Evolutionary conservation across 2,329 filamentous ascomycete genomes (phyloP).

Genomic region (Pseudogymnoascus sp.): DNA sequence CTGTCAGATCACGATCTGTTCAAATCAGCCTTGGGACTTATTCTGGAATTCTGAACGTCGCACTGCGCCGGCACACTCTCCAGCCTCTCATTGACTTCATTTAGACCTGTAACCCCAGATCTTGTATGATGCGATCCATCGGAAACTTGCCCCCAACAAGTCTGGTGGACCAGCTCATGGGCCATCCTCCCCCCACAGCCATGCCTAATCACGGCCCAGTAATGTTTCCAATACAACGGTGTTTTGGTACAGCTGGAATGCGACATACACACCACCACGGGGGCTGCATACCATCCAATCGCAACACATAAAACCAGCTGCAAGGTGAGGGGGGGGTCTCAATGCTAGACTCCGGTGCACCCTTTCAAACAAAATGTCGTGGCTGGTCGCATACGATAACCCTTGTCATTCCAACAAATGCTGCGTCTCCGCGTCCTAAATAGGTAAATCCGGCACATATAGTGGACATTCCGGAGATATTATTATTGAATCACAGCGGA

Average conservation of each 20-base stretch:
- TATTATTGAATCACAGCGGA: constrained; percentile 2
- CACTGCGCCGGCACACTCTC: constrained; percentile 5
- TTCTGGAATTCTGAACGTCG: constrained; percentile 4
- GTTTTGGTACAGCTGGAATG: not conserved
- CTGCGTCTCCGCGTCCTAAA: not conserved
- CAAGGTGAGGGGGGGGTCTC: not conserved
- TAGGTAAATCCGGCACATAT: not conserved
- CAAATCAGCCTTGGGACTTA: not conserved
- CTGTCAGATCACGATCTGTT: not conserved
- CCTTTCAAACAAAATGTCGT: not conserved
- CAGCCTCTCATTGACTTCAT: not conserved
- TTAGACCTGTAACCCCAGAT: constrained; percentile 1
- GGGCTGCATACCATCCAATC: not conserved
- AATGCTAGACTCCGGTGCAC: not conserved
- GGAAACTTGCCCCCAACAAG: not conserved
- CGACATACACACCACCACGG: not conserved
- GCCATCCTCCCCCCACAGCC: not conserved
- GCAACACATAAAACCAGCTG: not conserved
- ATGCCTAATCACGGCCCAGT: not conserved
- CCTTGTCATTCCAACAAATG: not conserved
- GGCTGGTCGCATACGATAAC: not conserved
- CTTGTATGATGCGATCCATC: constrained; percentile 8
- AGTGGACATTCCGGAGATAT: not conserved
- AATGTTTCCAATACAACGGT: constrained; percentile 1
- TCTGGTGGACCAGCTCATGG: not conserved